A percentile compares a stretch with the other conserved stretches of the same genome.
These are phyloP conservation scores for Aspergillus bertholletiae DNA, from an alignment of 495 filamentous ascomycete species.

Conservation along the genomic window DNA sequence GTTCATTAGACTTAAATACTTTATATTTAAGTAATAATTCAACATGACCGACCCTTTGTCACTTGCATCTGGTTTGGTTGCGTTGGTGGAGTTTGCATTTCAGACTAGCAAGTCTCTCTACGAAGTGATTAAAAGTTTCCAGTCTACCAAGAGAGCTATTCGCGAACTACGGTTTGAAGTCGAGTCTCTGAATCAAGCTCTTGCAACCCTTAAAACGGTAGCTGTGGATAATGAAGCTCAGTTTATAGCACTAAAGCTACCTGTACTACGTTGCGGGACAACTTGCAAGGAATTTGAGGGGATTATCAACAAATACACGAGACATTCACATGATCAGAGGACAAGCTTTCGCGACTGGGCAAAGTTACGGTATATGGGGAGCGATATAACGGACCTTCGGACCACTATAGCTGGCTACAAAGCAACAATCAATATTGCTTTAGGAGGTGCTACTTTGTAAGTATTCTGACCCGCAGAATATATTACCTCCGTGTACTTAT, in stretches of 20 bases:
- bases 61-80: conserved; percentile 2
- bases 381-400: conserved; percentile 24
- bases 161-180: conserved; percentile 33
- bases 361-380: conserved; percentile 25
- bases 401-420: conserved; percentile 28
- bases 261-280: conserved; percentile 24
- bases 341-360: conserved; percentile 33
- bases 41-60: conserved; percentile 13
- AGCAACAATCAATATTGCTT: conserved; percentile 28
- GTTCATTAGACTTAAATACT: too few species aligned
- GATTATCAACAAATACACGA: conserved; percentile 20
- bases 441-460: conserved; percentile 26
- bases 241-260: conserved; percentile 20
- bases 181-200: conserved; percentile 21
- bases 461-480: too few species aligned
- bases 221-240: conserved; percentile 11
- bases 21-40: too few species aligned
- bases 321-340: conserved; percentile 16
- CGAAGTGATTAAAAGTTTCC: conserved; percentile 27
- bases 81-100: conserved; percentile 26
- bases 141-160: conserved; percentile 22
- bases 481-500: too few species aligned
- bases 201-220: conserved; percentile 8
- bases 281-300: conserved; percentile 26
- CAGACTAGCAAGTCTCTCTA: conserved; percentile 29